These are phyloP conservation scores for Candida ortonii DNA, from an alignment of 805 yeast genomes.

Conservation along the genomic window DNA sequence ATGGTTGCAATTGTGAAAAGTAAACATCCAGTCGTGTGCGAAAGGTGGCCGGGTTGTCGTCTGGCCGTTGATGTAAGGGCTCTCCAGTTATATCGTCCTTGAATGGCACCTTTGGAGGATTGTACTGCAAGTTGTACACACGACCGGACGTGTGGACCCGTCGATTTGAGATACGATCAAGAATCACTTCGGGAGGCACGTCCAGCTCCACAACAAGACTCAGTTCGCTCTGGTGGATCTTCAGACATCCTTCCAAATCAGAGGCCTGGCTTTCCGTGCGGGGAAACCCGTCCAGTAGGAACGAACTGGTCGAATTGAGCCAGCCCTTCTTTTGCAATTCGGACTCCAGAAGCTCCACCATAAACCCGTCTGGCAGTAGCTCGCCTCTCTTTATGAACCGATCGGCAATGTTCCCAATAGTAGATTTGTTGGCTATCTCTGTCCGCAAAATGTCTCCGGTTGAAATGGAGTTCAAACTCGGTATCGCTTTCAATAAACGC, in stretches of 20 bases:
- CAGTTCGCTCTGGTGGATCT: slow-evolving; percentile 39
- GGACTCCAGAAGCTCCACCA: slow-evolving; percentile 54
- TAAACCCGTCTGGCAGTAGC: slow-evolving; percentile 68
- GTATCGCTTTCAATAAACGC: slow-evolving; percentile 52
- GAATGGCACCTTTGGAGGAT: slow-evolving; percentile 83
- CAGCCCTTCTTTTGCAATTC: slow-evolving; percentile 46
- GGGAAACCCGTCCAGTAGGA: slow-evolving; percentile 93
- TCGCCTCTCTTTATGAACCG: slow-evolving; percentile 58
- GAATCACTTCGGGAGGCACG: slow-evolving; percentile 81
- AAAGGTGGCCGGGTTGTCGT: slow-evolving; percentile 77
- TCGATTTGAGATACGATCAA: slow-evolving; percentile 78
- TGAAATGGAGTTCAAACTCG: slow-evolving; percentile 57
- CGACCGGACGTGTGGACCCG: slow-evolving; percentile 91
- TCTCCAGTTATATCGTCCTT: slow-evolving; percentile 90
- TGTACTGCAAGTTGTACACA: slow-evolving; percentile 79
- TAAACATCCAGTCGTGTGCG: slow-evolving; percentile 64
- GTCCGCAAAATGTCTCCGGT: slow-evolving; percentile 81
- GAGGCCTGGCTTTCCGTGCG: slow-evolving; percentile 73
- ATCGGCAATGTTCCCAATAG: slow-evolving; percentile 56
- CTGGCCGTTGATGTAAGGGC: slow-evolving; percentile 72
- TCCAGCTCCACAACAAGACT: slow-evolving; percentile 82
- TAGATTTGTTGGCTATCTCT: slow-evolving; percentile 55
- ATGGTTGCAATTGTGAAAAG: slow-evolving; percentile 55
- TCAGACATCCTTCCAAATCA: slow-evolving; percentile 47
- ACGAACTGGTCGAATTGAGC: slow-evolving; percentile 45